Percentiles rank a stretch among this genome's conserved stretches.
Evolutionary conservation across 2,329 filamentous ascomycete species (phyloP).

Genomic region (Colletotrichum gigasporum): DNA sequence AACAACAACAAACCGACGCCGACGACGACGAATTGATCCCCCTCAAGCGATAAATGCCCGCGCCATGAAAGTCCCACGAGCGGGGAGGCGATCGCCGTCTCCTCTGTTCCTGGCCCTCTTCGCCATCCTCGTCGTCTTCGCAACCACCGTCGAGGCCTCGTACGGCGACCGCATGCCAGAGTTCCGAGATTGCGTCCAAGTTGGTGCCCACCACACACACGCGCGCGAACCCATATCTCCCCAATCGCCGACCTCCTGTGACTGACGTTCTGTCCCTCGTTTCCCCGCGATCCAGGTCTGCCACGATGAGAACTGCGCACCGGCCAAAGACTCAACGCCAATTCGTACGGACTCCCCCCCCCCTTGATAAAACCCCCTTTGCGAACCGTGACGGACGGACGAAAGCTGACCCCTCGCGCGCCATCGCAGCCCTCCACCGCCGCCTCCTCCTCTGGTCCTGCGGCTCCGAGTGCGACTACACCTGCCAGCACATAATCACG

Average conservation of each 20-base stretch:
- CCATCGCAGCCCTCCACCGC: conserved; percentile 75
- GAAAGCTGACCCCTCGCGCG: conserved; percentile 22
- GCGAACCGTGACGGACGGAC: background rate
- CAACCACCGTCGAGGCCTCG: conserved; percentile 70
- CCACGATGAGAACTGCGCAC: conserved; percentile 79
- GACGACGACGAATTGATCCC: background rate
- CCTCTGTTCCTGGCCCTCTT: conserved; percentile 39
- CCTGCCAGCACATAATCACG: conserved; percentile 94
- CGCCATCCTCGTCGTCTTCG: conserved; percentile 50
- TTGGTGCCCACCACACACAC: conserved; percentile 50
- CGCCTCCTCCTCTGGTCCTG: conserved; percentile 93
- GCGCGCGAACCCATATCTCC: background rate
- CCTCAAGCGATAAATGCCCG: conserved; percentile 22
- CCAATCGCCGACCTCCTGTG: background rate
- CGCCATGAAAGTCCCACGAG: conserved; percentile 26
- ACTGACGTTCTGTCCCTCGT: conserved; percentile 13
- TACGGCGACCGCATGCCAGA: conserved; percentile 86
- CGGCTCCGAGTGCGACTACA: conserved; percentile 94
- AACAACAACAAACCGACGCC: background rate
- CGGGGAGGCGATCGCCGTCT: conserved; percentile 28
- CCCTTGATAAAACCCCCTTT: background rate
- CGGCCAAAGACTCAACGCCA: conserved; percentile 63
- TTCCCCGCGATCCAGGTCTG: conserved; percentile 69
- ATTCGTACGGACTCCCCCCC: conserved; percentile 69
- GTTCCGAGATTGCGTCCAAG: conserved; percentile 87